A percentile compares a stretch with the other conserved stretches of the same genome.
These are phyloP conservation scores for Deakozyma indianensis DNA, from an alignment of 805 yeast genomes.

Conservation along the genomic window DNA sequence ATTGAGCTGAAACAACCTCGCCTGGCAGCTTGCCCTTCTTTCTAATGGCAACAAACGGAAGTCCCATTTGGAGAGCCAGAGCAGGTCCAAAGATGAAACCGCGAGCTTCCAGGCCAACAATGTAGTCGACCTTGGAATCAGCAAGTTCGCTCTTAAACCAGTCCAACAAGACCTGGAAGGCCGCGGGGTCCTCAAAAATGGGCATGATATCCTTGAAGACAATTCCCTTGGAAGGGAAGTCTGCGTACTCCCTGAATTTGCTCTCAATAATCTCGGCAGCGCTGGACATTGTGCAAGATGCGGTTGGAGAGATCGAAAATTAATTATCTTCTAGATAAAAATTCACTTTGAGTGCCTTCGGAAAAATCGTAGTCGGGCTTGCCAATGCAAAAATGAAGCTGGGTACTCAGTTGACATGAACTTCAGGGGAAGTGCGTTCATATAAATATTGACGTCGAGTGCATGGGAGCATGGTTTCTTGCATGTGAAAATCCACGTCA, in stretches of 20 bases:
- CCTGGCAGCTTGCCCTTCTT: constrained; percentile 95
- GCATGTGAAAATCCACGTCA: too few relatives aligned
- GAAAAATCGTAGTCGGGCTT: too few relatives aligned
- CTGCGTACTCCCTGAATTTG: constrained; percentile 46
- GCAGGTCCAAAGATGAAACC: constrained; percentile 97
- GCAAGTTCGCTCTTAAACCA: constrained; percentile 70
- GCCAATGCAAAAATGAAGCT: too few relatives aligned
- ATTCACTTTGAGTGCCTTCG: too few relatives aligned
- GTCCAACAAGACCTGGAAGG: constrained; percentile 66
- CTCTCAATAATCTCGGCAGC: not conserved
- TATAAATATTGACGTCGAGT: too few relatives aligned
- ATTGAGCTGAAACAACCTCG: constrained; percentile 52
- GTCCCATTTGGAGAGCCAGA: constrained; percentile 73
- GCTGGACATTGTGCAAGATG: not conserved
- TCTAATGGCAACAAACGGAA: constrained; percentile 91
- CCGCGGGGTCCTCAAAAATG: constrained; percentile 66
- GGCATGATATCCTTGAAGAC: constrained; percentile 95
- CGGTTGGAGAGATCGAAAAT: too few relatives aligned
- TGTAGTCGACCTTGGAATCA: constrained; percentile 52
- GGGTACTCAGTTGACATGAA: too few relatives aligned
- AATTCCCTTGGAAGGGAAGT: constrained; percentile 88
- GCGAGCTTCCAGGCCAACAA: constrained; percentile 91
- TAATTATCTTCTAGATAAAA: too few relatives aligned
- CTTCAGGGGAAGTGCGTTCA: too few relatives aligned
- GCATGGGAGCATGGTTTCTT: too few relatives aligned